These are phyloP conservation scores for Fusarium circinatum DNA, from an alignment of 2,329 filamentous ascomycete genomes.

Conservation along the genomic window DNA sequence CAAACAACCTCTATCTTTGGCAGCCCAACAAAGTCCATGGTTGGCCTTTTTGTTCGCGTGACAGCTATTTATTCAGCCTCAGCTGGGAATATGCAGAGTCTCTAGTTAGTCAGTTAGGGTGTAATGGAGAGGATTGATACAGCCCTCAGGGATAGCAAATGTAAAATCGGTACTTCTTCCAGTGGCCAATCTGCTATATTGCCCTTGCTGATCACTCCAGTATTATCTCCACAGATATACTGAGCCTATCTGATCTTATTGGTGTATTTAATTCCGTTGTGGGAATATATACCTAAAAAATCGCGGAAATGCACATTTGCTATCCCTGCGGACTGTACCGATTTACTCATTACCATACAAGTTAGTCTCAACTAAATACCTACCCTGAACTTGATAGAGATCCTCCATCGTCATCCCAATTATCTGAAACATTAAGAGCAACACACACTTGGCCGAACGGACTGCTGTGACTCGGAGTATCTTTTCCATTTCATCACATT, in stretches of 20 bases:
- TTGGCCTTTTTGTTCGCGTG: neutral
- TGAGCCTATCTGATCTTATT: too few species aligned
- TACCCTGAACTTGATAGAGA: constrained; percentile 14
- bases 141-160: too few species aligned
- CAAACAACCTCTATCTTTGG: constrained; percentile 66
- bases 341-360: neutral
- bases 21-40: constrained; percentile 59
- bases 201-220: too few species aligned
- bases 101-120: neutral
- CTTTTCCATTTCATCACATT: neutral
- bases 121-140: neutral
- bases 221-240: too few species aligned
- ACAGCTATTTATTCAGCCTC: too few species aligned
- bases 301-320: too few species aligned
- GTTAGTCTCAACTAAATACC: neutral
- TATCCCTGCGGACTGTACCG: too few species aligned
- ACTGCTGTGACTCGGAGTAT: neutral
- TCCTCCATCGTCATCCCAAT: too few species aligned
- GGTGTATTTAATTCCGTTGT: too few species aligned
- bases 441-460: neutral
- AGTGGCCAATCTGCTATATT: too few species aligned
- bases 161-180: too few species aligned
- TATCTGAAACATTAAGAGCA: neutral
- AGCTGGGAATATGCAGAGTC: neutral
- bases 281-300: too few species aligned